Evolutionary conservation across 805 yeast species (phyloP).

Genomic region (Teunomyces gatunensis): DNA sequence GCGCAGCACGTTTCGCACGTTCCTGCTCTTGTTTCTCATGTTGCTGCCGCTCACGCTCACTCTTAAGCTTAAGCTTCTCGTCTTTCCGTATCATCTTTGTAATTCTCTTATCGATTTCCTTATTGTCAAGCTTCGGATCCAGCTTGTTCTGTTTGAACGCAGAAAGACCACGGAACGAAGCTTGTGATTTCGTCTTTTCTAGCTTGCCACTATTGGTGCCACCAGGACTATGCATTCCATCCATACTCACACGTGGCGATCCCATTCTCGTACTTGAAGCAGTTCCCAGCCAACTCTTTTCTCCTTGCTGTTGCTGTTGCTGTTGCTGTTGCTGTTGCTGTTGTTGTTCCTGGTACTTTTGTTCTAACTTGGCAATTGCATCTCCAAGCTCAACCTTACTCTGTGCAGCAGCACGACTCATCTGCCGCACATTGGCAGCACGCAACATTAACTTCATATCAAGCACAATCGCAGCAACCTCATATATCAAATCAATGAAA

Average conservation of each 20-base stretch:
- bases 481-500: slow-evolving; percentile 58
- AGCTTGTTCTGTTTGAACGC: slow-evolving; percentile 28
- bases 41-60: slow-evolving; percentile 10
- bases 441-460: slow-evolving; percentile 64
- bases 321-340: background rate
- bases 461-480: slow-evolving; percentile 57
- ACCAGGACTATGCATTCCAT: background rate
- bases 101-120: slow-evolving; percentile 31
- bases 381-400: slow-evolving; percentile 27
- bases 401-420: slow-evolving; percentile 38
- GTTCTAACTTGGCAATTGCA: slow-evolving; percentile 21
- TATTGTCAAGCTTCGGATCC: slow-evolving; percentile 20
- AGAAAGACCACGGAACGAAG: slow-evolving; percentile 23
- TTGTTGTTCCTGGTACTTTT: slow-evolving; percentile 9
- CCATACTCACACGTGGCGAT: background rate
- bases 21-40: slow-evolving; percentile 25
- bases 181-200: slow-evolving; percentile 14
- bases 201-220: background rate
- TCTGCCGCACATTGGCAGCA: slow-evolving; percentile 51
- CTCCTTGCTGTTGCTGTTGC: background rate
- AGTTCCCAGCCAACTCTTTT: background rate
- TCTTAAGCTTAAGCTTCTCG: slow-evolving; percentile 21
- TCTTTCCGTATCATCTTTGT: slow-evolving; percentile 32
- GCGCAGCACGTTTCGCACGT: slow-evolving; percentile 10
- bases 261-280: background rate